Conservation (phyloP, 257 asterid species). For the Marsdenia floribunda region DNA sequence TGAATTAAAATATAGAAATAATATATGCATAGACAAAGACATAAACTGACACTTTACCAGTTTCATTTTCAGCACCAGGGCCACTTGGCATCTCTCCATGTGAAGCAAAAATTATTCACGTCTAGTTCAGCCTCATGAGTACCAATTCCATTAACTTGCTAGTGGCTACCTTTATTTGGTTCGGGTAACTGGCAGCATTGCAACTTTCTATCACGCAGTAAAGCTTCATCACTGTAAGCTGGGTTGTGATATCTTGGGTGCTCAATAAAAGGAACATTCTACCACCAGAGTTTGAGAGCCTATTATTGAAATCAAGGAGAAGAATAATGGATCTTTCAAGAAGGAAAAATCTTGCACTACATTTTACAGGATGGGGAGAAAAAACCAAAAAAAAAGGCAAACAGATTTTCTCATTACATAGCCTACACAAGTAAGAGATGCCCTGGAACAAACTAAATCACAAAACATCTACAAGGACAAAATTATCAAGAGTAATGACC, state of each 20-base stretch:
- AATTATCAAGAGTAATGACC: not conserved
- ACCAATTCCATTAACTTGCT: constrained; percentile 22
- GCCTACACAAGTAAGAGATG: not conserved
- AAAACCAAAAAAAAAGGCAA: no score
- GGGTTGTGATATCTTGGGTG: constrained; percentile 70
- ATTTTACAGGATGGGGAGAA: not conserved
- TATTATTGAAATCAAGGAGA: constrained; percentile 17
- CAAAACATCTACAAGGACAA: not conserved
- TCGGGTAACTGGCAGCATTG: constrained; percentile 31
- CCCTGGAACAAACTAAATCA: not conserved
- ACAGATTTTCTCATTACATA: not conserved
- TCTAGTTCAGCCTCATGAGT: constrained; percentile 16
- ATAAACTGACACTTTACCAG: not conserved
- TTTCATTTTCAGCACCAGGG: constrained; percentile 72
- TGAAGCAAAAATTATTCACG: constrained; percentile 33
- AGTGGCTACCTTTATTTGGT: constrained; percentile 15
- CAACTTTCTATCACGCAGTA: constrained; percentile 40
- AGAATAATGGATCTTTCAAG: constrained; percentile 6
- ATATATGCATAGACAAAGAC: no score
- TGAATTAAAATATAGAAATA: not conserved
- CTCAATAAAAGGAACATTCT: constrained; percentile 53
- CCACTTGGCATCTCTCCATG: constrained; percentile 90
- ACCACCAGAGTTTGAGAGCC: constrained; percentile 95
- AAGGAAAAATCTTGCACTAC: not conserved
- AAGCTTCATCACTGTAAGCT: constrained; percentile 50